A percentile compares a stretch with the other conserved stretches of the same genome.
These are phyloP conservation scores for Trichoderma arundinaceum DNA, from an alignment of 2,329 filamentous ascomycete species.

Conservation along the genomic window DNA sequence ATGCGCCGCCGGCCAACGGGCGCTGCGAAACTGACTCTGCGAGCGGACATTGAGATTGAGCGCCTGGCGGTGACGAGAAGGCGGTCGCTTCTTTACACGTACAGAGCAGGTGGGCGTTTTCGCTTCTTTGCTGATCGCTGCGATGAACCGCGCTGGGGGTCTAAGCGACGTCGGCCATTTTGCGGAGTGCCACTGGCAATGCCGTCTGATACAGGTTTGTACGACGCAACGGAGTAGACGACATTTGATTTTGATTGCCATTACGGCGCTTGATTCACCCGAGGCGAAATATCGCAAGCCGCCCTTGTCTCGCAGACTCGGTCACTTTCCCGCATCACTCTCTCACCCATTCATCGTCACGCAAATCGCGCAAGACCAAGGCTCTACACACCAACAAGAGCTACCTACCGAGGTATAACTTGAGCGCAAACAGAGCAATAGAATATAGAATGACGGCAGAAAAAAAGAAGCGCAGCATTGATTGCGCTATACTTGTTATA, in stretches of 20 bases:
- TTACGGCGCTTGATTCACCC: not conserved
- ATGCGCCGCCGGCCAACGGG: slow-evolving; percentile 1
- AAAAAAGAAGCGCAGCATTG: too few relatives aligned
- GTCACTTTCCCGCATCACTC: too few relatives aligned
- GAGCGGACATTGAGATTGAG: slow-evolving; percentile 4
- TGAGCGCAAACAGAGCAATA: too few relatives aligned
- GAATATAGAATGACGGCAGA: too few relatives aligned
- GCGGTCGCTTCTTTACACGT: too few relatives aligned
- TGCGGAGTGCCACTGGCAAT: slow-evolving; percentile 12
- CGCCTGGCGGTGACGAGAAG: slow-evolving; percentile 19
- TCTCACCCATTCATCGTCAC: too few relatives aligned
- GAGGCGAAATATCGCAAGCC: too few relatives aligned
- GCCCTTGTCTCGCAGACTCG: too few relatives aligned
- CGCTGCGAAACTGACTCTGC: not conserved
- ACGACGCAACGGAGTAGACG: not conserved
- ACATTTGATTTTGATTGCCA: not conserved
- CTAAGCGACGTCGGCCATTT: slow-evolving; percentile 28
- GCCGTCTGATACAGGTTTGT: not conserved
- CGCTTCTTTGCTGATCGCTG: slow-evolving; percentile 1
- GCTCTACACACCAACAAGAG: too few relatives aligned
- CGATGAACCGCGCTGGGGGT: slow-evolving; percentile 11
- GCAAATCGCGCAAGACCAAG: too few relatives aligned
- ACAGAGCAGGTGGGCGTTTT: too few relatives aligned
- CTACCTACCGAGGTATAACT: too few relatives aligned
- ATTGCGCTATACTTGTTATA: not conserved